Evolutionary conservation across 495 filamentous ascomycete species (phyloP), one percentile per base, ranked within the genome.

Genomic region (Lophiotrema nucula): DNA sequence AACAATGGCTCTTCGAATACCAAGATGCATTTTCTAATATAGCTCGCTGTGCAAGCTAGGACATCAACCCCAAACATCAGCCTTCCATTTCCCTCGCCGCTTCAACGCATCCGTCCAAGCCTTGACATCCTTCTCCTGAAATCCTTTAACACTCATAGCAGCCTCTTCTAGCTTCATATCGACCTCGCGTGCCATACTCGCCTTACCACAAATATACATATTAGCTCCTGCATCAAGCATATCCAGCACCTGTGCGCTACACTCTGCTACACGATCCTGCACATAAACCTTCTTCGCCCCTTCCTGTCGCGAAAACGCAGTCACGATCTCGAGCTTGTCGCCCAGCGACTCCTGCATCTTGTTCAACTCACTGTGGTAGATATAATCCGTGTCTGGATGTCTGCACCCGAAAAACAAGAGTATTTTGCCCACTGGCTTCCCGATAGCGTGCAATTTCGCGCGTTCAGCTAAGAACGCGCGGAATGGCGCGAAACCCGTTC

Each of bases 281-380:
- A 98, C 97, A 69, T 98, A 98, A 54, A 98, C 93, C 83, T 97
- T 98, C 79, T 96, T 79, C 1, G 15, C 16, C 15, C 87, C 83
- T 80, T 96, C 92, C 67, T 97, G 92, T 62, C 93, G 84, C 91
- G 83, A 97, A 96, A 23, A 93, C 90, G 47, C 89, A 4, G 93
- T 97, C 70, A 97, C 87, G 57, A 98, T 86, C 52, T 77, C 65
- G n/a, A 72, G 67, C 0, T 69, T 64, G 0, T 66, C 65, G n/a
- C 67, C 93, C 90, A 8, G 90, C 88, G 48, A 87, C 88, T 70
- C 90, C 81, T 79, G 76, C 72, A 96, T 95, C 2, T 93, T 92
- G 73, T 97, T 92, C 91, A 93, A 96, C 73, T 97, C 93, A 74
- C 96, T 92, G 56, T 90, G 91, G 67, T 98, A 98, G 47, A 96